Conservation (phyloP, 352 stramenopile species). For the Phytophthora pinifolia region DNA sequence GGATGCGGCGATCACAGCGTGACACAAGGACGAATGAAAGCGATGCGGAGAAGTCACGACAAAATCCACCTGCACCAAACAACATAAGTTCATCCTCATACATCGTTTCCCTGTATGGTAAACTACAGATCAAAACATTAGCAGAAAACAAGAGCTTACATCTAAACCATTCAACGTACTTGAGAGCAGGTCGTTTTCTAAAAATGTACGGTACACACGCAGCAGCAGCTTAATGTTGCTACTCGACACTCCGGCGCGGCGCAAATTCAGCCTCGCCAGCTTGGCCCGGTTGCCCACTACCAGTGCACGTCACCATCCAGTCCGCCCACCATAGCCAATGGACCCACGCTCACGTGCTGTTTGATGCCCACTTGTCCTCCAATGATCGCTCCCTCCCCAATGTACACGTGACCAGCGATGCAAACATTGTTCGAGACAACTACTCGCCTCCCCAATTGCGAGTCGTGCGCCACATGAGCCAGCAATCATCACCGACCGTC, state of each 20-base stretch:
- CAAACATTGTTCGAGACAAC: conserved; percentile 86
- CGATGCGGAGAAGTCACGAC: conserved; percentile 53
- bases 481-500: conserved; percentile 72
- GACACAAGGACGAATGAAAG: conserved; percentile 66
- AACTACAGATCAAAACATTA: conserved; percentile 30
- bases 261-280: conserved; percentile 72
- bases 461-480: conserved; percentile 78
- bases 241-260: conserved; percentile 59
- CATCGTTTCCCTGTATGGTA: conserved; percentile 56
- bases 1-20: conserved; percentile 32
- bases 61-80: conserved; percentile 60
- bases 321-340: conserved; percentile 75
- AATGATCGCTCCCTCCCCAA: conserved; percentile 75
- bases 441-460: conserved; percentile 56
- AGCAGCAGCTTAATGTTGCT: conserved; percentile 79
- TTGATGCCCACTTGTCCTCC: conserved; percentile 79
- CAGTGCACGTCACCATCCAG: conserved; percentile 76
- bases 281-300: conserved; percentile 78
- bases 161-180: conserved; percentile 37
- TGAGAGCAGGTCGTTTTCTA: conserved; percentile 63
- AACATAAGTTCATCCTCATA: conserved; percentile 9
- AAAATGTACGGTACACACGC: conserved; percentile 81
- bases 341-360: conserved; percentile 71
- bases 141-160: not conserved
- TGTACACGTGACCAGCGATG: conserved; percentile 76